These are phyloP conservation scores for Naematelia encephala DNA, from an alignment of 768 basidiomycete genomes.

Conservation along the genomic window DNA sequence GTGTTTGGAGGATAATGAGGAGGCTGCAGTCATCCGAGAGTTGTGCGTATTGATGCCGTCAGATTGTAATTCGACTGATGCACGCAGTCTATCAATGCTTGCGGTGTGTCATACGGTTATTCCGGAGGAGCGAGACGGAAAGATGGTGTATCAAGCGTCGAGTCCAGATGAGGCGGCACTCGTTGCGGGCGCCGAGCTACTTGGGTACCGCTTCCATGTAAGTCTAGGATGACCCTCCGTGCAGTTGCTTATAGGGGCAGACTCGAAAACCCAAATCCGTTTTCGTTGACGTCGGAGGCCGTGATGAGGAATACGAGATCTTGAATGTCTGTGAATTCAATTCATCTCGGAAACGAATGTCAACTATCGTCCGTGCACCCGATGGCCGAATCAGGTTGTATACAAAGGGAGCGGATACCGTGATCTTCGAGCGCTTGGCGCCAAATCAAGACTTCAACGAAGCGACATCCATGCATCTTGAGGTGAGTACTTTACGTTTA, in stretches of 20 bases:
- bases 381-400: constrained; percentile 91
- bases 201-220: constrained; percentile 93
- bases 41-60: constrained; percentile 46
- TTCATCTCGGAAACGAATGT: constrained; percentile 96
- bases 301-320: constrained; percentile 75
- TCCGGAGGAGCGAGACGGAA: constrained; percentile 81
- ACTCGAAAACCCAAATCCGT: constrained; percentile 94
- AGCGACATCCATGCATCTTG: constrained; percentile 80
- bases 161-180: constrained; percentile 97
- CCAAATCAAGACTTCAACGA: constrained; percentile 72
- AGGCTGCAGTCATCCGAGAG: constrained; percentile 50
- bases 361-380: constrained; percentile 80
- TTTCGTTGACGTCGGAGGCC: constrained; percentile 75
- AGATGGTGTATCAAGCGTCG: constrained; percentile 89
- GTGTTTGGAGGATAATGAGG: constrained; percentile 43
- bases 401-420: constrained; percentile 96
- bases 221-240: too few species aligned
- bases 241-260: too few species aligned
- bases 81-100: constrained; percentile 62
- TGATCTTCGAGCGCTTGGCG: constrained; percentile 88
- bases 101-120: constrained; percentile 99
- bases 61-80: constrained; percentile 59
- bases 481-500: constrained; percentile 57
- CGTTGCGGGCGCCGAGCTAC: constrained; percentile 84
- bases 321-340: constrained; percentile 99